Percentiles rank a stretch among this genome's conserved stretches.
Conservation (phyloP, 1,139 yeast genomes). For the Zhuliangozyma blackwelliae region DNA sequence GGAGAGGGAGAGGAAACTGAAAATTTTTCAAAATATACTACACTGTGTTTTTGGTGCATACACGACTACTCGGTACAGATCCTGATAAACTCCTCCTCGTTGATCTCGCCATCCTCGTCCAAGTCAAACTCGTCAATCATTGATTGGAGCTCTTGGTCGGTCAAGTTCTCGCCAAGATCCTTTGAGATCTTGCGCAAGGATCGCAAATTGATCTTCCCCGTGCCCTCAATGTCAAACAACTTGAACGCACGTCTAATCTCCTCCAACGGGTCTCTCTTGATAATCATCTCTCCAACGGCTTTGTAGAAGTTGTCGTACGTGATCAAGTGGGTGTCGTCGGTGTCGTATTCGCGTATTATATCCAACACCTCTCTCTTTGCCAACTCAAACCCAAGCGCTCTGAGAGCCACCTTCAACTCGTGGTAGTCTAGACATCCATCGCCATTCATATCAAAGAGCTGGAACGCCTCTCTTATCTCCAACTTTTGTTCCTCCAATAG, state of each 20-base stretch:
- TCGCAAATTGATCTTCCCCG: slow-evolving; percentile 80
- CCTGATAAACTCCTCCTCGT: slow-evolving; percentile 87
- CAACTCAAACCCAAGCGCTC: slow-evolving; percentile 91
- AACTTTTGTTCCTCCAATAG: slow-evolving; percentile 85
- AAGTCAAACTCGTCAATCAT: slow-evolving; percentile 98
- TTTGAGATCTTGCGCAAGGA: slow-evolving; percentile 86
- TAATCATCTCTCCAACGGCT: slow-evolving; percentile 72
- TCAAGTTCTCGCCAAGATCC: slow-evolving; percentile 86
- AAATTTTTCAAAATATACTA: slow-evolving; percentile 2
- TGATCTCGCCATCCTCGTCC: slow-evolving; percentile 94
- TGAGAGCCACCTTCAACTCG: slow-evolving; percentile 85
- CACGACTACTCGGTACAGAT: slow-evolving; percentile 65
- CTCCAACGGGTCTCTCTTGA: slow-evolving; percentile 87
- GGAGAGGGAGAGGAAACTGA: background rate
- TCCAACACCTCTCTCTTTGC: slow-evolving; percentile 76
- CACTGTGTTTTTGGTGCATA: background rate
- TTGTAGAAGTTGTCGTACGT: slow-evolving; percentile 78
- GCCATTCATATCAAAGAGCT: slow-evolving; percentile 85
- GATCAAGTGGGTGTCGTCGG: slow-evolving; percentile 68
- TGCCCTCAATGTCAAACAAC: slow-evolving; percentile 82
- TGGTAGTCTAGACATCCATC: slow-evolving; percentile 92
- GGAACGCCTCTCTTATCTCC: slow-evolving; percentile 91
- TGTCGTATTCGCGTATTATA: slow-evolving; percentile 76
- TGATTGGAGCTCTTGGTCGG: slow-evolving; percentile 89
- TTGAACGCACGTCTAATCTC: slow-evolving; percentile 89